Conservation (phyloP, 73 alveolate species). For the Paramecium tetraurelia region DNA sequence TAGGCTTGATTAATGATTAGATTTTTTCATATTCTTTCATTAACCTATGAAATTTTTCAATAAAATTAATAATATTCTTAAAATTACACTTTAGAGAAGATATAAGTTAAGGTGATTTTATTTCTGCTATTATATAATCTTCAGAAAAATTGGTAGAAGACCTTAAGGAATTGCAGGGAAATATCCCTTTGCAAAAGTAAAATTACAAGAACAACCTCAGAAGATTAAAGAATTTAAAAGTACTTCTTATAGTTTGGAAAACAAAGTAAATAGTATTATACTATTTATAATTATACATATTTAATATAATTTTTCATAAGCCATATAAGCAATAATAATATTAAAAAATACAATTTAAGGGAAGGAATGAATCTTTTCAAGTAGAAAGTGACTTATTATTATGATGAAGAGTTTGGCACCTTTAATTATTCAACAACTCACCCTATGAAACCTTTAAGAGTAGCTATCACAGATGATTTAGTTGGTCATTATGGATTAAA, state of each 20-base stretch:
- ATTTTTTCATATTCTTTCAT: background rate
- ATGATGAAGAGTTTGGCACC: conserved; percentile 90
- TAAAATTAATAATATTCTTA: too few species aligned
- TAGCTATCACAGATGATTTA: conserved; percentile 34
- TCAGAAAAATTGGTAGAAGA: too few species aligned
- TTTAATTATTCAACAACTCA: conserved; percentile 93
- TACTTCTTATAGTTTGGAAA: too few species aligned
- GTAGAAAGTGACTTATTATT: conserved; percentile 83
- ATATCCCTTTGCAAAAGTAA: too few species aligned
- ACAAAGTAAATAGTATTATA: too few species aligned
- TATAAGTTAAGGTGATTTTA: too few species aligned
- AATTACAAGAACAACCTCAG: too few species aligned
- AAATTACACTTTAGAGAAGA: too few species aligned
- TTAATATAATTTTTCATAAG: background rate
- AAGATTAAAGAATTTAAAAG: too few species aligned
- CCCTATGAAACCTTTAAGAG: conserved; percentile 95
- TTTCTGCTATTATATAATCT: too few species aligned
- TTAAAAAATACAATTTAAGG: background rate
- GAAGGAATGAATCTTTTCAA: conserved; percentile 23
- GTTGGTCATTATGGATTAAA: conserved; percentile 20
- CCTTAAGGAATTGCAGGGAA: too few species aligned
- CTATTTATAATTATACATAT: too few species aligned
- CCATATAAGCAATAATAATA: background rate
- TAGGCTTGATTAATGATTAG: background rate
- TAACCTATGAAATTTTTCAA: background rate